Conservation (phyloP, 2,329 filamentous ascomycete genomes). For the Curvularia spicifera region DNA sequence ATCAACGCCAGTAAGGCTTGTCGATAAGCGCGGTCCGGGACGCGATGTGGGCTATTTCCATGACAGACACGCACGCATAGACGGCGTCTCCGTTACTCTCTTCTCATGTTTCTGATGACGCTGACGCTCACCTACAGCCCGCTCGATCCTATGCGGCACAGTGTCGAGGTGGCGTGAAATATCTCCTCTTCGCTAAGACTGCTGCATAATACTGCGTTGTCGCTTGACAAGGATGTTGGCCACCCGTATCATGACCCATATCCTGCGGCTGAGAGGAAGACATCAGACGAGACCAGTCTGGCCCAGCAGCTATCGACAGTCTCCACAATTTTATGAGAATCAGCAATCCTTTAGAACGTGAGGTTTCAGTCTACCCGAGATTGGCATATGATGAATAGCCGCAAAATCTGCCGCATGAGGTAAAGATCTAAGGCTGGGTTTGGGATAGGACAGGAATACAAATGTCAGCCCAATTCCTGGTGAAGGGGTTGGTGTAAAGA, state of each 20-base stretch:
- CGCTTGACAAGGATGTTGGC: not conserved
- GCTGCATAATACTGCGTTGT: not conserved
- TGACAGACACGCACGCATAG: not conserved
- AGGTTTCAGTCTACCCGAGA: not conserved
- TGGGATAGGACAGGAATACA: slow-evolving; percentile 2
- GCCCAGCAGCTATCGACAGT: not conserved
- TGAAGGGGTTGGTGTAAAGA: not conserved
- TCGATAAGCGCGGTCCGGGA: not conserved
- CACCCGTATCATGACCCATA: not conserved
- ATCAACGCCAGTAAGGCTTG: not conserved
- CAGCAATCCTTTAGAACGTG: not conserved
- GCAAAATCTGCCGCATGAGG: slow-evolving; percentile 6
- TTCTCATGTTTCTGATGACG: not conserved
- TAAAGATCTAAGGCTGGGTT: slow-evolving; percentile 3
- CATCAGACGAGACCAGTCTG: not conserved
- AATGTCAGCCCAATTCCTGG: slow-evolving; percentile 1
- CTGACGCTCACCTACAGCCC: not conserved
- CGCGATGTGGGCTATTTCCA: not conserved
- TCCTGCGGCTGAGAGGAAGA: not conserved
- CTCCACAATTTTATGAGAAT: not conserved
- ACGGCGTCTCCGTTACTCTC: not conserved
- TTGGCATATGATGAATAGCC: not conserved
- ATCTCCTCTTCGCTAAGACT: not conserved
- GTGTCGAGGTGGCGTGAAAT: not conserved
- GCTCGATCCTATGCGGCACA: not conserved